These are phyloP conservation scores for Mycena pura DNA, from an alignment of 768 basidiomycete species.

Conservation along the genomic window DNA sequence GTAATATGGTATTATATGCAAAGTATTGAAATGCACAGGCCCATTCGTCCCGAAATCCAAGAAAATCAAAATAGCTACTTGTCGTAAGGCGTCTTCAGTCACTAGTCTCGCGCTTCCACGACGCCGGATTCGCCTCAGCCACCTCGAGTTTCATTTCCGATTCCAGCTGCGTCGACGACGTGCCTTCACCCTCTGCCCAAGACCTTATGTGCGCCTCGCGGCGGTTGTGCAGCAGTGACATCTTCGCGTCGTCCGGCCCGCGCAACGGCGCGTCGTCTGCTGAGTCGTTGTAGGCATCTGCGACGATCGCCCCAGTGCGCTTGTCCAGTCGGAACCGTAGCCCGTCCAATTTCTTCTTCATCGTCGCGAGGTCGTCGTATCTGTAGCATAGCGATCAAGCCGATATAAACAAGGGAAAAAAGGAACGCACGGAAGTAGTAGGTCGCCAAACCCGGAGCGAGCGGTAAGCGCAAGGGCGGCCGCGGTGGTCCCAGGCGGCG, in stretches of 20 bases:
- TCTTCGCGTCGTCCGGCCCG: conserved; percentile 47
- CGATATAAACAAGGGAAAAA: background rate
- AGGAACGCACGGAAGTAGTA: conserved; percentile 50
- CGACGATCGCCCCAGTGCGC: conserved; percentile 67
- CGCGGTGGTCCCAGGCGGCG: conserved; percentile 69
- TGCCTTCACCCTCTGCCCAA: no score
- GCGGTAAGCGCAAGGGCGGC: conserved; percentile 61
- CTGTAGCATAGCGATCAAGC: conserved; percentile 13
- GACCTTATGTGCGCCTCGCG: conserved; percentile 16
- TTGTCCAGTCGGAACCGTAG: conserved; percentile 62
- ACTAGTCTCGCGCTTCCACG: conserved; percentile 6
- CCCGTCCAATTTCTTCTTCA: conserved; percentile 56
- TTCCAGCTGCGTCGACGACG: conserved; percentile 35
- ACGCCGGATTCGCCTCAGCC: conserved; percentile 8
- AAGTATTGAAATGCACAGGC: conserved; percentile 15
- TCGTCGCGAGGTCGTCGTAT: conserved; percentile 54
- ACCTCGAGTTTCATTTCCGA: conserved; percentile 24
- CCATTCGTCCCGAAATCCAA: background rate
- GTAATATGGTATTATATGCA: background rate
- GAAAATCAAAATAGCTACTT: background rate
- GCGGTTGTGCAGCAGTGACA: conserved; percentile 40
- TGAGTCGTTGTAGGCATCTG: conserved; percentile 53
- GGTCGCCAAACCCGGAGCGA: conserved; percentile 66
- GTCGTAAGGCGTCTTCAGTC: conserved; percentile 18
- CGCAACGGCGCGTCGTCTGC: conserved; percentile 29